phyloP scores from a whole-genome alignment of 345 rosid species.

The Litchi chinensis region DNA sequence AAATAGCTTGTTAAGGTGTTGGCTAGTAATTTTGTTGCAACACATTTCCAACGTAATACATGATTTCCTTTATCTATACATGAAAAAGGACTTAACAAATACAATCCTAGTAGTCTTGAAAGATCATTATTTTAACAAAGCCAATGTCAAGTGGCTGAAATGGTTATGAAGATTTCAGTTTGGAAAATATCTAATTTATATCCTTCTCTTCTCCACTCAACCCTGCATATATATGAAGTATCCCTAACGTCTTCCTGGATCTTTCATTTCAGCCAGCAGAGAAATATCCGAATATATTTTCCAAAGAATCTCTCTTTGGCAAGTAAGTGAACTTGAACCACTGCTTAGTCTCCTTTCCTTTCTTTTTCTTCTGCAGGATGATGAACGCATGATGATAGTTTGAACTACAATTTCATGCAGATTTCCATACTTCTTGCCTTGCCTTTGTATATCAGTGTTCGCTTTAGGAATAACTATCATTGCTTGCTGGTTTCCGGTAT shows the following conservation, averaged over 20 bases:
- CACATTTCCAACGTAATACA: too few species aligned
- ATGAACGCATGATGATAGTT: too few species aligned
- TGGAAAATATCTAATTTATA: not conserved
- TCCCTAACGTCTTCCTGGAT: slow-evolving; percentile 13
- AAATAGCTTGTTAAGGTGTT: too few species aligned
- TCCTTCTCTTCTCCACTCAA: not conserved
- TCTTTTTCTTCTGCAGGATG: not conserved
- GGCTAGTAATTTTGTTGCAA: too few species aligned
- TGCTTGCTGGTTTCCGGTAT: slow-evolving; percentile 76
- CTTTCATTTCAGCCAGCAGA: slow-evolving; percentile 70
- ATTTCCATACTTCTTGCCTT: slow-evolving; percentile 84
- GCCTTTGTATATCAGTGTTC: slow-evolving; percentile 57
- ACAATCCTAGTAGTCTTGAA: too few species aligned
- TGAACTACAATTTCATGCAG: slow-evolving; percentile 42
- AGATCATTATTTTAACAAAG: too few species aligned
- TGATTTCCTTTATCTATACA: too few species aligned
- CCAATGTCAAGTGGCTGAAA: not conserved
- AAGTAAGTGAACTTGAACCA: slow-evolving; percentile 39
- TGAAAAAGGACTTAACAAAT: too few species aligned
- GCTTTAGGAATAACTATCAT: slow-evolving; percentile 60
- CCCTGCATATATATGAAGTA: not conserved
- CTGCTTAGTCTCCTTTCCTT: not conserved
- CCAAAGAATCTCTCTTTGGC: slow-evolving; percentile 72
- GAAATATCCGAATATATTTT: slow-evolving; percentile 67
- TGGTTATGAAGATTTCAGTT: not conserved